These are phyloP conservation scores for Heterobasidion annosum DNA, from an alignment of 1,284 basidiomycete species.

Conservation along the genomic window DNA sequence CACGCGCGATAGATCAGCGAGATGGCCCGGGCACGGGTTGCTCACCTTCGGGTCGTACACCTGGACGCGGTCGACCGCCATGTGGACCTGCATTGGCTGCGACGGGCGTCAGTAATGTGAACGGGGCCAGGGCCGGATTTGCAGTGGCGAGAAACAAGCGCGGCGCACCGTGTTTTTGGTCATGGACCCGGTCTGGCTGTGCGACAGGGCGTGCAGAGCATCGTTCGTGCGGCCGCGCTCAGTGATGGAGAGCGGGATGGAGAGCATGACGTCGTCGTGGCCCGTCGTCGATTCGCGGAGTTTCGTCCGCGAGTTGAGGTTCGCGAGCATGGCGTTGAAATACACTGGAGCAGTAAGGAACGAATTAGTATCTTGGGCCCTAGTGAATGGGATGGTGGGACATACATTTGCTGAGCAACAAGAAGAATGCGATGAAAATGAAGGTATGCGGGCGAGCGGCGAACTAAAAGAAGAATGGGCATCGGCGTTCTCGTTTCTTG, in stretches of 20 bases:
- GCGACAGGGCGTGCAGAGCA: background rate
- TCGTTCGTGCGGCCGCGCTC: background rate
- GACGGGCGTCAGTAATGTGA: too few species aligned
- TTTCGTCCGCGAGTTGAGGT: background rate
- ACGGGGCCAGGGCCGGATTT: too few species aligned
- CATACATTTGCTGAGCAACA: background rate
- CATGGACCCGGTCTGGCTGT: background rate
- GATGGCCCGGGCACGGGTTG: too few species aligned
- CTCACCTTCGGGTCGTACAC: background rate
- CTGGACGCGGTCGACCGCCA: background rate
- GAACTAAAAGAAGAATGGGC: background rate
- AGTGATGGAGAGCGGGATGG: background rate
- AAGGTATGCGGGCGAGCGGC: background rate
- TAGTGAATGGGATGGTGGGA: too few species aligned
- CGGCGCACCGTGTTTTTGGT: background rate
- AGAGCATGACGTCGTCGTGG: background rate
- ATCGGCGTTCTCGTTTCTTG: background rate
- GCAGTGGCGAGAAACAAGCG: background rate
- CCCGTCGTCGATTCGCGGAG: background rate
- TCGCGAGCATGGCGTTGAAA: background rate
- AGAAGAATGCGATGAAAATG: background rate
- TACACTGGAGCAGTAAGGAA: background rate
- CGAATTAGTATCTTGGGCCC: background rate
- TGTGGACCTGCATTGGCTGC: background rate
- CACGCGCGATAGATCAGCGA: too few species aligned